These are phyloP conservation scores for Trichoderma asperellum DNA, from an alignment of 2,329 filamentous ascomycete species.

Conservation along the genomic window DNA sequence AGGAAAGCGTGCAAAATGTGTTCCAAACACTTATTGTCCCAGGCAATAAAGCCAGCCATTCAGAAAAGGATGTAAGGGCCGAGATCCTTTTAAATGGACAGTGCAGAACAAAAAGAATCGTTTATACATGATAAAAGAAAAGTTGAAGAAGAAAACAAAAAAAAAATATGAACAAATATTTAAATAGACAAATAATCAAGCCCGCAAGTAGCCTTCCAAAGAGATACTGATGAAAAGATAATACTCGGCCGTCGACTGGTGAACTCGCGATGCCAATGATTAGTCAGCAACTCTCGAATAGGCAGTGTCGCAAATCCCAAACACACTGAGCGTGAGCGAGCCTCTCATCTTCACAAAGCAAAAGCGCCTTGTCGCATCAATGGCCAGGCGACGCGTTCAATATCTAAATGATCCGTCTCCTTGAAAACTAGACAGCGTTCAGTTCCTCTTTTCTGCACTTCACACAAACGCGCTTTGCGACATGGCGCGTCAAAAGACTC, in stretches of 20 bases:
- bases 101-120: neutral
- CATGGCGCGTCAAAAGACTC: constrained; percentile 25
- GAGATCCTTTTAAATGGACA: neutral
- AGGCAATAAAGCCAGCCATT: neutral
- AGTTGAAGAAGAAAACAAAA: neutral
- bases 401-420: neutral
- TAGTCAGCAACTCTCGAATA: neutral
- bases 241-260: too few relatives aligned
- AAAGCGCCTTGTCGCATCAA: neutral
- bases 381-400: neutral
- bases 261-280: neutral
- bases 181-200: too few relatives aligned
- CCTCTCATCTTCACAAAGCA: constrained; percentile 9
- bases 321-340: neutral
- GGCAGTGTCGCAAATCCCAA: neutral
- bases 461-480: neutral
- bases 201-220: too few relatives aligned
- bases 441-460: neutral
- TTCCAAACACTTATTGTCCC: neutral
- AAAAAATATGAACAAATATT: neutral
- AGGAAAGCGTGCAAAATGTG: neutral
- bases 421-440: neutral
- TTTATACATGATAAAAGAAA: neutral
- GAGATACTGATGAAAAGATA: neutral
- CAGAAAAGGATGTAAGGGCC: neutral